Conservation (phyloP, 2,329 filamentous ascomycete species). For the Sphaerulina musiva region DNA sequence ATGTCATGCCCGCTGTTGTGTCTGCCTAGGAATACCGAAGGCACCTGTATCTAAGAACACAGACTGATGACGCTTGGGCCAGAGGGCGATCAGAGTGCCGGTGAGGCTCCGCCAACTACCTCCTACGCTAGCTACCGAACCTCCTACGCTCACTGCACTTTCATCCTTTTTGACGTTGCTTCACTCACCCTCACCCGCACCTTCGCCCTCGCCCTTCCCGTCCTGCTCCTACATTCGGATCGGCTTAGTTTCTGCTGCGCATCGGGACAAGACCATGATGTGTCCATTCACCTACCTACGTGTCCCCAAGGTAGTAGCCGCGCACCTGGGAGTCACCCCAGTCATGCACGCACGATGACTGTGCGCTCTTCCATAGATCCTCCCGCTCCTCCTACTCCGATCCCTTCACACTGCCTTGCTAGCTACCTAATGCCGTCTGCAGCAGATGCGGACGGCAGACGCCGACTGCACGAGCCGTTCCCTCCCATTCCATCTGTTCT, state of each 20-base stretch:
- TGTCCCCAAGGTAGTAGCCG: too few species aligned
- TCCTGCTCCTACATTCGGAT: too few species aligned
- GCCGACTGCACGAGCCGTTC: neutral
- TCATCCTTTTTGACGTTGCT: neutral
- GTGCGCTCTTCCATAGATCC: neutral
- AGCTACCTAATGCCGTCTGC: neutral
- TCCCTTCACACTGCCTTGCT: too few species aligned
- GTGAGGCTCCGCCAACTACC: too few species aligned
- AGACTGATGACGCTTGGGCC: neutral
- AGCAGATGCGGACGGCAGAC: neutral
- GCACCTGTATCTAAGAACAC: too few species aligned
- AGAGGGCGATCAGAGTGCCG: neutral
- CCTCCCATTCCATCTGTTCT: neutral
- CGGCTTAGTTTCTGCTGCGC: neutral
- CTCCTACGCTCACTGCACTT: neutral
- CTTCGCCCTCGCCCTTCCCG: too few species aligned
- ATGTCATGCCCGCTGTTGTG: too few species aligned
- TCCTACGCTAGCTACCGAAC: too few species aligned
- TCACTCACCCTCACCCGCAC: too few species aligned
- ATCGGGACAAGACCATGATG: neutral
- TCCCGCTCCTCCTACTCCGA: too few species aligned
- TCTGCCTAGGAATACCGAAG: too few species aligned
- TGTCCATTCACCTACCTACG: neutral
- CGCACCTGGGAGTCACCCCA: neutral
- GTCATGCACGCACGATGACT: constrained; percentile 2